Evolutionary conservation across 768 basidiomycete genomes (phyloP), one percentile per base, ranked within the genome.

Genomic region (Hericium coralloides): DNA sequence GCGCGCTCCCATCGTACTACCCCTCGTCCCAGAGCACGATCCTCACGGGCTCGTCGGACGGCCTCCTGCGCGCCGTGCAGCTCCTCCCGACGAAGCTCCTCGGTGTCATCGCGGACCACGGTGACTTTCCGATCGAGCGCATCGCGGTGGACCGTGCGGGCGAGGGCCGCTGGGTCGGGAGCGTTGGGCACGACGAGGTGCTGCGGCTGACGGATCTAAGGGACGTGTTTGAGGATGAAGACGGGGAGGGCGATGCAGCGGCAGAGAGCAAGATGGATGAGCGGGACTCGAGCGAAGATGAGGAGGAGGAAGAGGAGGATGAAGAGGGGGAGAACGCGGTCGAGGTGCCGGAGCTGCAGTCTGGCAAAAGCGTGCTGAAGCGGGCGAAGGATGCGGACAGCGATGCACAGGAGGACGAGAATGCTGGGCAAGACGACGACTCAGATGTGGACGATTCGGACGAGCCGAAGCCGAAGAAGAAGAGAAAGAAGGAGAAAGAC

Each of bases 1-100:
- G 90, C 64, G 70, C 81, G 48, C 68, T 97, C 17, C 88, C 89
- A 2, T 69, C 78, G 4, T 76, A 75, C 18, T 76, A 88, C 56
- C 78, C 82, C 1, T 77, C 78, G 50, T 79, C 83, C 89, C 39
- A 87, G 2, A 84, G 82, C 65, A 82, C 86, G 1, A 79, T 95
- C 57, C 78, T 93, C 1, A 92, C 92, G 2, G 92, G 94, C 6
- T 95, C 93, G 0, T 92, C 92, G 6, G 94, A 98, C 67, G 95
- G 95, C 0, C 79, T 92, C 65, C 77, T 98, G 43, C 83, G 94
- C 48, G 90, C 90, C 15, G 86, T 95, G 2, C 82, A 94, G 65
- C 75, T 97, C 38, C 77, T 95, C 57, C 95, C 95, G 1, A 94
- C 89, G 55, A 91, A 92, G 67, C 77, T 98, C 36, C 73, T 95